Percentiles rank a stretch among this genome's conserved stretches.
Conservation (phyloP, 2,329 filamentous ascomycete genomes). For the Colletotrichum cereale region DNA sequence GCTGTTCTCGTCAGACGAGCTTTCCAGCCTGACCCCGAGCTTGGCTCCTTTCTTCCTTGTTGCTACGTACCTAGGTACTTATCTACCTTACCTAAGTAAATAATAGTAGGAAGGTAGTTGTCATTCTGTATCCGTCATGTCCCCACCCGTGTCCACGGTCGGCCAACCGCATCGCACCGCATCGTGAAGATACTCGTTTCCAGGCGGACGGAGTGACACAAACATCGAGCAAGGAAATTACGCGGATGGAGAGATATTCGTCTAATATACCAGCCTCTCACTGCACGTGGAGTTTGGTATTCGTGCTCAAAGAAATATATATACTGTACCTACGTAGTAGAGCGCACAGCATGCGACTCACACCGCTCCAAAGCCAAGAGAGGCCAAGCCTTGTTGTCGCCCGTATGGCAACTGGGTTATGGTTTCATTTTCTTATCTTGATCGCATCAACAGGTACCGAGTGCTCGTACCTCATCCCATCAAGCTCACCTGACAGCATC, state of each 20-base stretch:
- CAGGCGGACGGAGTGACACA: not conserved
- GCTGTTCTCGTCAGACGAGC: not conserved
- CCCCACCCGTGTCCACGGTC: not conserved
- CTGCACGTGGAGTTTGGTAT: not conserved
- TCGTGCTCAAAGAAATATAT: constrained; percentile 7
- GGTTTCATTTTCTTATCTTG: constrained; percentile 14
- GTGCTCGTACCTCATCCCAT: not conserved
- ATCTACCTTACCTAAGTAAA: too few species aligned
- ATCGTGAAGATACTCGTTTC: constrained; percentile 4
- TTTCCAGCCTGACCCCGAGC: not conserved
- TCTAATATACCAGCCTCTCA: not conserved
- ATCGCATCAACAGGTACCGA: not conserved
- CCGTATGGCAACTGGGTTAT: constrained; percentile 11
- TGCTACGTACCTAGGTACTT: not conserved
- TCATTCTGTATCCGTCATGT: too few species aligned
- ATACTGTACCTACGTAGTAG: too few species aligned
- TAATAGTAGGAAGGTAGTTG: too few species aligned
- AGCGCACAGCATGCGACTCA: constrained; percentile 16
- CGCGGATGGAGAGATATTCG: not conserved
- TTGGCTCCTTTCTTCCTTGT: not conserved
- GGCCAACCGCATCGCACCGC: too few species aligned
- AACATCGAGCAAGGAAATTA: not conserved
- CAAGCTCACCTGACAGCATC: constrained; percentile 13
- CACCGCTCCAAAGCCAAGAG: not conserved
- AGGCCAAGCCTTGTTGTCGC: not conserved